Evolutionary conservation across 257 asterid species (phyloP).

Genomic region (Solanum chilense): DNA sequence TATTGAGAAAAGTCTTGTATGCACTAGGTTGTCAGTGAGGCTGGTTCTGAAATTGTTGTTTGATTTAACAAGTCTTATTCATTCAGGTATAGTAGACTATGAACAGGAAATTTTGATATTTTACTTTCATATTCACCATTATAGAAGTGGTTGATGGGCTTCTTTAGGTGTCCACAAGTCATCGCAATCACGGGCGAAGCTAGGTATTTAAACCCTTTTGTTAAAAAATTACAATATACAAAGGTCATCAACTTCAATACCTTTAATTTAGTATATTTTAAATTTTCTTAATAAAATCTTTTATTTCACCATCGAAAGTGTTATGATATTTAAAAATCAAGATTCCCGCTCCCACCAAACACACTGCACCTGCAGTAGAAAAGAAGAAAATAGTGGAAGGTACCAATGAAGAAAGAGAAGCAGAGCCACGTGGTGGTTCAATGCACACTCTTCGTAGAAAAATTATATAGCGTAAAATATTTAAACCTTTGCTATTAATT

Average conservation of each 20-base stretch:
- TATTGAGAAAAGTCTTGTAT: neutral
- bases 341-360: neutral
- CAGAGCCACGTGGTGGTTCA: neutral
- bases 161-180: neutral
- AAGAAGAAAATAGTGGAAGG: neutral
- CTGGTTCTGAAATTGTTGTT: neutral
- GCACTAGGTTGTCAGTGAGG: neutral
- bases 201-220: no score
- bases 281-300: neutral
- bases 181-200: neutral
- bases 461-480: no score
- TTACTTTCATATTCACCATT: neutral
- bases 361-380: neutral
- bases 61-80: neutral
- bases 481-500: neutral
- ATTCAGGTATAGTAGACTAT: neutral
- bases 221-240: neutral
- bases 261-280: neutral
- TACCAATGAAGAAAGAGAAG: neutral
- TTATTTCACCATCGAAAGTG: neutral
- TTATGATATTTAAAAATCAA: neutral
- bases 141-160: neutral
- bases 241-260: neutral
- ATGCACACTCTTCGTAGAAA: neutral
- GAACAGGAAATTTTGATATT: neutral